Conservation (phyloP, 2,329 filamentous ascomycete genomes). For the Talaromyces verruculosus region DNA sequence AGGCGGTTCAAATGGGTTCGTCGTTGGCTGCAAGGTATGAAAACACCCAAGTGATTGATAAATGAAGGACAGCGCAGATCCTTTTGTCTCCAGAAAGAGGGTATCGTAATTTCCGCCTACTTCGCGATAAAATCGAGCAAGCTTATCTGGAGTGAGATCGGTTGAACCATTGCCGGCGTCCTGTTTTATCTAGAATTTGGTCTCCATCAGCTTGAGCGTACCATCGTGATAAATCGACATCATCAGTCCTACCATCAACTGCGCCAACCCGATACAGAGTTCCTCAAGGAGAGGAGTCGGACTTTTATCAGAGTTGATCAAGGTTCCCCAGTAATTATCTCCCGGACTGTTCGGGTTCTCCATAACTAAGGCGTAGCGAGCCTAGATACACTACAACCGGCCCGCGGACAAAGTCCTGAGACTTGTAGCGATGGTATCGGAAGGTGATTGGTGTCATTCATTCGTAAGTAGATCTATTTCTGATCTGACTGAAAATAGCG, state of each 20-base stretch:
- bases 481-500: background rate
- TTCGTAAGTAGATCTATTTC: background rate
- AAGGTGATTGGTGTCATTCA: background rate
- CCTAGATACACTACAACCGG: slow-evolving; percentile 9
- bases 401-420: slow-evolving; percentile 9
- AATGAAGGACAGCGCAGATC: slow-evolving; percentile 79
- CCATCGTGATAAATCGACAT: background rate
- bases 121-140: slow-evolving; percentile 73
- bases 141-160: slow-evolving; percentile 62
- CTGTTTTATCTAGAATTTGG: slow-evolving; percentile 30
- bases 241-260: slow-evolving; percentile 63
- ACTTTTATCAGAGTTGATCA: slow-evolving; percentile 67
- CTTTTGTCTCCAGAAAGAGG: slow-evolving; percentile 74
- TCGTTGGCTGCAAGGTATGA: slow-evolving; percentile 75
- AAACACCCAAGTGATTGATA: slow-evolving; percentile 90
- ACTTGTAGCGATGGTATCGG: background rate
- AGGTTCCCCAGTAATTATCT: slow-evolving; percentile 55
- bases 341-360: slow-evolving; percentile 29
- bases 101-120: slow-evolving; percentile 75
- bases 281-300: slow-evolving; percentile 67
- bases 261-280: slow-evolving; percentile 66
- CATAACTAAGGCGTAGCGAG: slow-evolving; percentile 25
- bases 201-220: background rate
- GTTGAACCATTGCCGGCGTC: slow-evolving; percentile 34
- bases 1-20: slow-evolving; percentile 69